Base-by-base conservation (phyloP, 345 rosid genomes). In the Adansonia digitata region DNA sequence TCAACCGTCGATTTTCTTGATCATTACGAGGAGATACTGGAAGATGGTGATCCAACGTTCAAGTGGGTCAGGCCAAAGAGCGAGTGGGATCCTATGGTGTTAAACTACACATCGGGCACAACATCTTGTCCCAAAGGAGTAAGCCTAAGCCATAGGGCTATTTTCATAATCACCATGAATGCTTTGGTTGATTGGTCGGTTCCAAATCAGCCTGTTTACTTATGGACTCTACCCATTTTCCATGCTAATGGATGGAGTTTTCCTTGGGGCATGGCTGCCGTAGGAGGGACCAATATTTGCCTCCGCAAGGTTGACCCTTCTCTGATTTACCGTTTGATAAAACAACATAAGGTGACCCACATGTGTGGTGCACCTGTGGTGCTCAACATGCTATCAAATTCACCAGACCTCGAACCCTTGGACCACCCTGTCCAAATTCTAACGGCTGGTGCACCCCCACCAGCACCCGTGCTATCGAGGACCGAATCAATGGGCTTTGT, bases 191-290 rank as follows among this genome's bases (percentile, higher is more conserved):
- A 85, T 45, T 86, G 86, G 84, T 74, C 82, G 2, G 55, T 87
- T 11, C 85, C 83, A 5, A 66, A 83, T 22, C 84, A 61, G 40
- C 86, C 90, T 1, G 84, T 87, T 31, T 87, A 86, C 70, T 80
- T 89, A 7, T 89, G 93, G 93, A 82, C 86, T 7, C 24, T 89
- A 48, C 93, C 93, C 0, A 87, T 87, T 80, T 89, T 87, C 79
- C 91, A 89, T 27, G 84, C 87, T 37, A 89, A 89, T 39, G 91
- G 93, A 0, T 89, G 93, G 93, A 65, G 84, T 43, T 83, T 74
- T 55, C 67, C 80, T 3, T 89, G 93, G 93, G 91, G 83, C 34
- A 77, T 83, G 68, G 93, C 93, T 0, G 93, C 91, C 1, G 85
- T 84, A 5, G 93, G 93, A 9, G 90, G 91, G 24, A 82, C 82